phyloP scores from a whole-genome alignment of 2,329 filamentous ascomycete species.

The Chalaropsis thielavioides region DNA sequence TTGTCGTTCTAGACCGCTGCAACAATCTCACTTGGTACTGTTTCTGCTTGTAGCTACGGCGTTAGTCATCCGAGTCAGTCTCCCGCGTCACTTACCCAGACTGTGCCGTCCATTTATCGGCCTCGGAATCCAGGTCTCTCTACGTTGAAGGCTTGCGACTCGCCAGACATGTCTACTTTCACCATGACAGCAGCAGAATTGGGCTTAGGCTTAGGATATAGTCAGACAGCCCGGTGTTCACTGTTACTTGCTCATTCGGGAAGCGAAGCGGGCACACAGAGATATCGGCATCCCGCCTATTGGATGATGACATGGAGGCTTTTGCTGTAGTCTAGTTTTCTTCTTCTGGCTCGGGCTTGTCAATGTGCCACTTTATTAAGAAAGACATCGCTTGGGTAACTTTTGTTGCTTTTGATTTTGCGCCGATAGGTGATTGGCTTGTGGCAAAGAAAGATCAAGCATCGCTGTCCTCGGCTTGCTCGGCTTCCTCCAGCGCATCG shows the following conservation, averaged over 20 bases:
- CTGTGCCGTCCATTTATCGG: background rate
- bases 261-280: background rate
- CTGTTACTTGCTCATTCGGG: background rate
- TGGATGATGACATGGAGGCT: background rate
- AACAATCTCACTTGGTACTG: background rate
- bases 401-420: background rate
- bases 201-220: background rate
- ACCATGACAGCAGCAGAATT: background rate
- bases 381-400: background rate
- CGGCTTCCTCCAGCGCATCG: slow-evolving; percentile 34
- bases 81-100: too few species aligned
- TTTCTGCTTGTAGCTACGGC: background rate
- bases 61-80: background rate
- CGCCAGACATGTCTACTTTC: background rate
- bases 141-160: background rate
- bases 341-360: background rate
- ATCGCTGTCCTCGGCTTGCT: slow-evolving; percentile 26
- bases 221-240: background rate
- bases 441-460: background rate
- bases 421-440: too few species aligned
- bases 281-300: background rate
- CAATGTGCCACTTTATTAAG: background rate
- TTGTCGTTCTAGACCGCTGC: background rate
- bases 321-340: too few species aligned
- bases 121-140: background rate